Base-by-base conservation (phyloP, 352 stramenopile genomes). In the Phytophthora sojae region DNA sequence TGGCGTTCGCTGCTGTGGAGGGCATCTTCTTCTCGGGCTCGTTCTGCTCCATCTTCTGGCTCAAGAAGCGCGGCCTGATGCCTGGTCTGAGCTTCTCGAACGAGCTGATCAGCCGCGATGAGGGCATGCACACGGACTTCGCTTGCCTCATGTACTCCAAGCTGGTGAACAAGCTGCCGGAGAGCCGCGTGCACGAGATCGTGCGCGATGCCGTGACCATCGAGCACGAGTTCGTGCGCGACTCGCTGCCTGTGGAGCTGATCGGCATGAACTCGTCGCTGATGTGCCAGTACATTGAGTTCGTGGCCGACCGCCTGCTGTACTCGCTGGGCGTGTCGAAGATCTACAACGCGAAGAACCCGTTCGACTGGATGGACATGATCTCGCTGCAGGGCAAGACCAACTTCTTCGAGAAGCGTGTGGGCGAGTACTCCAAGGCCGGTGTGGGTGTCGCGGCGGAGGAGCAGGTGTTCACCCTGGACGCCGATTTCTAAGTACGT, bases 311-410 rank as follows among this genome's bases (percentile, higher is more conserved):
- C 84, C 92, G 97, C 15, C 78, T 99, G 55, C 79, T 99, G 14
- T 83, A 94, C 52, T 87, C 95, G 21, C 88, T 99, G 5, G 94
- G 92, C 57, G 96, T 91, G 63, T 54, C 79, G 35, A 99, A 99
- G 82, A 82, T 98, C 76, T 99, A 99, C 88, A 87, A 96, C 66
- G 85, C 83, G 9, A 78, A 82, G 45, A 99, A 99, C 80, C 98
- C 97, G 19, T 99, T 99, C 77, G 97, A 99, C 78, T 99, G 97
- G 97, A 99, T 99, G 98, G 97, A 99, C 74, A 98, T 99, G 86
- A 99, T 99, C 75, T 99, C 91, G 37, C 86, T 99, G 23, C 93
- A 99, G 77, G 97, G 97, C 67, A 44, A 44, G 37, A 44, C 37
- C 12, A 99, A 99, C 83, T 99, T 99, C 65, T 98, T 98, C 73